Evolutionary conservation across 257 asterid species (phyloP).

Genomic region (Solanum sitiens): DNA sequence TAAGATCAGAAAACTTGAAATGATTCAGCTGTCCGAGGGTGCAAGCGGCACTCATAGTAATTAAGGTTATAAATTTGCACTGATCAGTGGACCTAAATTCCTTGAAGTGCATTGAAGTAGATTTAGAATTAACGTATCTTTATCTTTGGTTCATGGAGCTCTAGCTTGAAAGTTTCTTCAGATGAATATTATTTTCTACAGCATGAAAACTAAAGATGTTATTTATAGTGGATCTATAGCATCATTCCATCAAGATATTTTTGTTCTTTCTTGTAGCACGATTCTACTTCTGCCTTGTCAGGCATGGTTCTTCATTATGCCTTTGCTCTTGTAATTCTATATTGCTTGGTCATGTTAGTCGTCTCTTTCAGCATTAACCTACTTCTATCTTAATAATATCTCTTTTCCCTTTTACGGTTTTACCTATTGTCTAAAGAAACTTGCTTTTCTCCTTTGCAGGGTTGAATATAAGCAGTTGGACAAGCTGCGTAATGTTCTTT

Average conservation of each 20-base stretch:
- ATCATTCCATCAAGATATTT: neutral
- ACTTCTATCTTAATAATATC: neutral
- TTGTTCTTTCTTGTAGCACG: neutral
- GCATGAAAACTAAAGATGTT: neutral
- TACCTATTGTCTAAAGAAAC: neutral
- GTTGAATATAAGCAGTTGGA: conserved; percentile 79
- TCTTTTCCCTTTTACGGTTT: neutral
- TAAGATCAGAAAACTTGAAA: neutral
- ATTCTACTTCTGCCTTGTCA: neutral
- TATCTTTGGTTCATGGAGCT: neutral
- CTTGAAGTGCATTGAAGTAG: neutral
- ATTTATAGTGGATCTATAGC: neutral
- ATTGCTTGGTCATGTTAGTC: neutral
- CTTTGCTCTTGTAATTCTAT: neutral
- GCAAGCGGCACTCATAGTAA: neutral
- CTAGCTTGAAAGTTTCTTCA: neutral
- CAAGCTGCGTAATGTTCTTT: conserved; percentile 60
- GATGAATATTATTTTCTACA: neutral
- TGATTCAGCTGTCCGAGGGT: neutral
- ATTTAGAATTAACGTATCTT: neutral
- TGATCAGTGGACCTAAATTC: neutral
- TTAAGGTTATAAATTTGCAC: neutral
- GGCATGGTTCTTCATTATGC: neutral
- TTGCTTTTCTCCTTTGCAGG: conserved; percentile 30
- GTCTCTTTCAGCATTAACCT: neutral